Evolutionary conservation across 345 rosid species (phyloP), one percentile per base, ranked within the genome.

Genomic region (Punica granatum): DNA sequence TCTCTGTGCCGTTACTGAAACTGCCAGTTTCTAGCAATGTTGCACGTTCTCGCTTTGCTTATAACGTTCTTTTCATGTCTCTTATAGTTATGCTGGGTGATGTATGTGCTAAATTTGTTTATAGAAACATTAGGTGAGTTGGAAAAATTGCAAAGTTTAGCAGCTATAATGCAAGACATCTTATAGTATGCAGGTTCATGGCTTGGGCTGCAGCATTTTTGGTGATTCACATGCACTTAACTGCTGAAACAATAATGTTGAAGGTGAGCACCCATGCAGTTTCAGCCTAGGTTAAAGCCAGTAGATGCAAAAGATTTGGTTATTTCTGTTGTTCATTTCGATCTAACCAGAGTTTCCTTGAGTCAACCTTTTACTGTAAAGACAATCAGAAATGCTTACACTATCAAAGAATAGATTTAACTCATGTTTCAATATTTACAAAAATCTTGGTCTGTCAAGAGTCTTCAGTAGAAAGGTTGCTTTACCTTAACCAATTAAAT

Each of bases 181-280:
- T 58, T 63, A 36, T 71, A 60, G 74, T 42, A 69, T 64, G 66
- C 66, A 66, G 74, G 79, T 67, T 74, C 19, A 39, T 62, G 72
- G 69, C 73, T 37, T 71, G 65, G 71, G 49, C 44, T 70, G 44
- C 7, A 7, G 43, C 58, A 63, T 65, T 26, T 18, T 25, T 44
- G 54, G 59, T 73, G 46, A 3, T 36, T 60, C 42, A 67, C 43
- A 49, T 70, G 70, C 64, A 49, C 36, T 67, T 61, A 64, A 41
- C 35, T 58, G 63, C 32, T 51, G 36, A n/a, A 62, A 59, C 59
- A 13, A 39, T 39, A 66, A n/a, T 46, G 26, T 64, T 67, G 39
- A 48, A 7, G 18, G 70, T 43, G 51, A 62, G 74, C 48, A 13
- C 39, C 68, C 34, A 39, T 67, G 60, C 61, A 43, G 54, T 53